Percentiles rank a stretch among this genome's conserved stretches.
Evolutionary conservation across 192 early-diverging fungal genomes (phyloP).

Genomic region (Lobosporangium transversale): DNA sequence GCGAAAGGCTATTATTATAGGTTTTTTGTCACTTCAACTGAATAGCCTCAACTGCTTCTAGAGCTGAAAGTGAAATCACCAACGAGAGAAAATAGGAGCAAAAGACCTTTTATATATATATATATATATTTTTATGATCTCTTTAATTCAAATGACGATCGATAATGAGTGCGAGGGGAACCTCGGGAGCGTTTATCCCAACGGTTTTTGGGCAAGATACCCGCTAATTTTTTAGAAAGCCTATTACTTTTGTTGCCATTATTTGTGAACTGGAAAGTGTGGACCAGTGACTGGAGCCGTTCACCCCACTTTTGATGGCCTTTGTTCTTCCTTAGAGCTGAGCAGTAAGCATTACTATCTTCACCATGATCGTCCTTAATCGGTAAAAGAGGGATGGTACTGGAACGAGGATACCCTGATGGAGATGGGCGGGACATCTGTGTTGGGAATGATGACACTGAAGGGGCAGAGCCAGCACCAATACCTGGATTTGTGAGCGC

Average conservation of each 20-base stretch:
- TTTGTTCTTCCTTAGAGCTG: slow-evolving; percentile 27
- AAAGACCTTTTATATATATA: neutral
- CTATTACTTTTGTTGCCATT: too few species aligned
- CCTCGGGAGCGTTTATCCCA: slow-evolving; percentile 30
- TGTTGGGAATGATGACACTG: too few species aligned
- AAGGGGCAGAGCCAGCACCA: too few species aligned
- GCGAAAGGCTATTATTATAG: too few species aligned
- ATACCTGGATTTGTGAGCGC: too few species aligned
- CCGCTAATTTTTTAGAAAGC: slow-evolving; percentile 19
- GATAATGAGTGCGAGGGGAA: too few species aligned
- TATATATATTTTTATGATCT: neutral
- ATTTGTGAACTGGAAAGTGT: slow-evolving; percentile 30
- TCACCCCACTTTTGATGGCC: slow-evolving; percentile 47
- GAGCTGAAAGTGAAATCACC: too few species aligned
- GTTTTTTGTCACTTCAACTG: too few species aligned
- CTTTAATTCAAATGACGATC: slow-evolving; percentile 5
- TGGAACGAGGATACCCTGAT: neutral
- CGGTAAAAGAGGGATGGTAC: neutral
- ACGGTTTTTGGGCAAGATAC: slow-evolving; percentile 32
- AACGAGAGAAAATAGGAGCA: neutral
- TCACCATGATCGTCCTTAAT: slow-evolving; percentile 24
- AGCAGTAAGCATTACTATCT: too few species aligned
- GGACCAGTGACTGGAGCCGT: slow-evolving; percentile 36
- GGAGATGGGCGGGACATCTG: too few species aligned
- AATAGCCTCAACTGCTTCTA: too few species aligned